Base-by-base conservation (phyloP, 371 early-diverging fungal species). In the Conidiobolus incongruus region DNA sequence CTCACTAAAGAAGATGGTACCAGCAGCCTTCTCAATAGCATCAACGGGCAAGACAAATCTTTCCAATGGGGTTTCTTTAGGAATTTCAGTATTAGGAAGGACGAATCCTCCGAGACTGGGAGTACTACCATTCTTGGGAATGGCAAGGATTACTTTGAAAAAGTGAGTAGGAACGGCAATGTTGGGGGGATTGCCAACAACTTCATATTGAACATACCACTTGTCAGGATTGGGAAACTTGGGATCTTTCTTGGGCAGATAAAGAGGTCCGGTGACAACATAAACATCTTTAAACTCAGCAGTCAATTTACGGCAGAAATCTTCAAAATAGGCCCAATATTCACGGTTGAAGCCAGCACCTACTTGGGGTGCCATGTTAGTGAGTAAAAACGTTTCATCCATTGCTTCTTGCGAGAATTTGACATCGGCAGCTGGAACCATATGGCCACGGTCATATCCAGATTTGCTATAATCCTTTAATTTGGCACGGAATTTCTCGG, bases 381-480 rank as follows among this genome's bases (percentile, higher is more conserved):
- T n/a, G n/a, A n/a, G n/a, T n/a, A n/a, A n/a, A n/a, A n/a, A n/a
- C n/a, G n/a, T n/a, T n/a, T n/a, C n/a, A n/a, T n/a, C n/a, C n/a
- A n/a, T n/a, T n/a, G n/a, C n/a, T n/a, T n/a, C 53, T 46, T 75
- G 67, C 11, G 66, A 61, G 48, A 55, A 61, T 54, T 77, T 80
- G 50, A 71, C 72, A 50, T 85, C 80, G 0, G 77, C 81, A 2
- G 83, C 83, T 13, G 81, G 81, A 1, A 63, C 80, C 79, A 82
- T 72, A 45, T 84, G 85, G 41, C 83, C 83, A 46, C 85, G 70
- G 52, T 82, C 83, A 52, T 72, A 85, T 17, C 75, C 75, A 20
- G 75, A 73, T 32, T 62, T 54, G 50, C 62, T 60, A 49, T 82
- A 84, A 55, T 81, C 83, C 7, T 55, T 47, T 31, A 82, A 58